A percentile compares a stretch with the other conserved stretches of the same genome.
Evolutionary conservation across 1,284 basidiomycete genomes (phyloP).

Genomic region (Apiotrichum sp.): DNA sequence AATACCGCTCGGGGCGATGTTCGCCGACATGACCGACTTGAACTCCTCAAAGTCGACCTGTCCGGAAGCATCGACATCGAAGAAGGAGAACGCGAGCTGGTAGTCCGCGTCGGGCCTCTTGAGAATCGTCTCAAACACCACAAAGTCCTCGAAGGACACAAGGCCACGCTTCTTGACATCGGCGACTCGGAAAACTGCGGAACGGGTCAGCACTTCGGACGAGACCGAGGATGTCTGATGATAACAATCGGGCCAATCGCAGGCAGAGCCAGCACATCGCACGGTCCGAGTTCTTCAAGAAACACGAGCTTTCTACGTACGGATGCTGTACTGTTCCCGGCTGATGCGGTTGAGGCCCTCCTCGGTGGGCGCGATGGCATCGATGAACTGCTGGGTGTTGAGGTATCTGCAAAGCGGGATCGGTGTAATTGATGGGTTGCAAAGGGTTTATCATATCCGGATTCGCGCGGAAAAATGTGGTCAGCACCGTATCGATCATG

Average conservation of each 20-base stretch:
- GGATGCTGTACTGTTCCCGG: slow-evolving; percentile 73
- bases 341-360: slow-evolving; percentile 73
- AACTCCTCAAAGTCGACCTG: slow-evolving; percentile 88
- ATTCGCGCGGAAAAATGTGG: neutral
- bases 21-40: slow-evolving; percentile 78
- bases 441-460: too few species aligned
- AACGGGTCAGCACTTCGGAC: slow-evolving; percentile 16
- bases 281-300: too few species aligned
- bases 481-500: neutral
- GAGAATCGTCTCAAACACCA: slow-evolving; percentile 72
- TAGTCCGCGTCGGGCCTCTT: slow-evolving; percentile 78
- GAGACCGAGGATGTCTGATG: neutral
- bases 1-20: slow-evolving; percentile 59
- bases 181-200: slow-evolving; percentile 73
- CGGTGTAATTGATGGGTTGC: neutral
- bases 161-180: slow-evolving; percentile 69
- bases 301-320: slow-evolving; percentile 32
- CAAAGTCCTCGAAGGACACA: slow-evolving; percentile 90
- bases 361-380: slow-evolving; percentile 78
- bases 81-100: slow-evolving; percentile 93
- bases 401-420: slow-evolving; percentile 56
- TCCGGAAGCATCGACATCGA: slow-evolving; percentile 84
- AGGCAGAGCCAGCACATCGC: too few species aligned
- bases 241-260: neutral
- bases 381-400: slow-evolving; percentile 76